Base-by-base conservation (phyloP, 805 yeast genomes). In the Starmera amethionina region DNA sequence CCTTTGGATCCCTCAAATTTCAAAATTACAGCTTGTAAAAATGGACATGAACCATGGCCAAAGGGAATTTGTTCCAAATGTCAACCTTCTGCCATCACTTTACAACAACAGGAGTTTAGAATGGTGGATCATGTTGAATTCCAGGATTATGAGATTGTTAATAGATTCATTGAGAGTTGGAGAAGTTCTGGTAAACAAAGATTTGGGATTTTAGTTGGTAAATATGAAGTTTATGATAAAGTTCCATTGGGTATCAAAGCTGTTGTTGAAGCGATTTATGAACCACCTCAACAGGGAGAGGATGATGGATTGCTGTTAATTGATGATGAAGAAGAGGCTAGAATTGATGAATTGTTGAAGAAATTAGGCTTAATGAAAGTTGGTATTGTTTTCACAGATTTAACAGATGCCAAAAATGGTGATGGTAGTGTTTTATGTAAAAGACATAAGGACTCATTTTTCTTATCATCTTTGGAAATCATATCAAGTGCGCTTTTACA, bases 71-170 rank as follows among this genome's bases (percentile, higher is more conserved):
- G 98, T 55, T 84, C 96, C 13, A 86, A 88, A 60, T 90, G 98
- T 62, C 97, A 90, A 60, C 97, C 98, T 1, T 79, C 96, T 1
- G 93, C 96, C 0, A 86, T 93, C 44, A 89, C 97, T 0, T 67
- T 93, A 46, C 95, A 83, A 59, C 88, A 79, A 59, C 98, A 93
- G 59, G 67, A 71, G 30, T 93, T 85, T 60, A 74, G 99, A 51
- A 86, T 93, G 95, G 96, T 94, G 27, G 99, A 93, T 59, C 97
- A 93, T 63, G 93, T 93, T 28, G 98, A 93, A 58, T 85, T 89
- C 59, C 77, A 86, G 19, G 77, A 76, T 43, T 76, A 88, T 39
- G 67, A 69, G 11, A 72, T 88, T 22, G 75, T 93, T 40, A 86
- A 93, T 59, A 67, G 72, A 31, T 93, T 93, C 59, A 86, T 93